Conservation (phyloP, 106 monocot species). For the Dendrobium officinale region DNA sequence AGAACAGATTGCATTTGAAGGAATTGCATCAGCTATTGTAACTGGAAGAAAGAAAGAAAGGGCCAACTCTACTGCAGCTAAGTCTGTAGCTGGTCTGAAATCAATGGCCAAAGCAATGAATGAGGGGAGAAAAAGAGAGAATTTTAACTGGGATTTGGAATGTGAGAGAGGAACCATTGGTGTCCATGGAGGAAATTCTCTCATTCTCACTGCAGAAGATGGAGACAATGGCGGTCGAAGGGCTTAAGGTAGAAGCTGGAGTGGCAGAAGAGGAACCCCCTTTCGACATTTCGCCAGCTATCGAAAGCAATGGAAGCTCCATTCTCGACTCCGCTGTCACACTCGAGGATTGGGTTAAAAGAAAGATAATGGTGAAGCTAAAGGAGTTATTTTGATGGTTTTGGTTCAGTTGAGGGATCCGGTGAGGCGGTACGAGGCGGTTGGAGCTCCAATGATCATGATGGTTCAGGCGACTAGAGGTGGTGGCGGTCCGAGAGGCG, state of each 20-base stretch:
- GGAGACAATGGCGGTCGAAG: slow-evolving; percentile 66
- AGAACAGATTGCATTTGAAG: slow-evolving; percentile 90
- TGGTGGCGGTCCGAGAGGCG: not conserved
- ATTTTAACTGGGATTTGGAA: slow-evolving; percentile 78
- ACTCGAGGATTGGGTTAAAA: slow-evolving; percentile 37
- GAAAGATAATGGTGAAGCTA: not conserved
- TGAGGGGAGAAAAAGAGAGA: slow-evolving; percentile 56
- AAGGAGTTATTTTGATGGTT: slow-evolving; percentile 32
- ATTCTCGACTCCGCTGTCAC: slow-evolving; percentile 26
- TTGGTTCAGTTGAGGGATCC: slow-evolving; percentile 75
- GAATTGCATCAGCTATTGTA: slow-evolving; percentile 75
- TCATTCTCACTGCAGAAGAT: slow-evolving; percentile 56
- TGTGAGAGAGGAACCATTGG: slow-evolving; percentile 41
- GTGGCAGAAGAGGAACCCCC: slow-evolving; percentile 61
- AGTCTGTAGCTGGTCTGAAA: slow-evolving; percentile 44
- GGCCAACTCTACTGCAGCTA: slow-evolving; percentile 67
- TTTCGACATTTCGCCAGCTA: slow-evolving; percentile 45
- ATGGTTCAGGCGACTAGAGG: slow-evolving; percentile 42
- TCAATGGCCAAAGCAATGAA: slow-evolving; percentile 44
- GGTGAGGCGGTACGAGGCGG: slow-evolving; percentile 55
- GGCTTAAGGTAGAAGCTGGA: slow-evolving; percentile 61
- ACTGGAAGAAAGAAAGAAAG: slow-evolving; percentile 57
- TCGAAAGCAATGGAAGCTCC: not conserved
- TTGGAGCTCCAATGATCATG: slow-evolving; percentile 52
- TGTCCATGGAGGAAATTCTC: slow-evolving; percentile 39